Percentiles rank a stretch among this genome's conserved stretches.
These are phyloP conservation scores for Vitellaria paradoxa DNA, from an alignment of 179 eudicot species.

Conservation along the genomic window DNA sequence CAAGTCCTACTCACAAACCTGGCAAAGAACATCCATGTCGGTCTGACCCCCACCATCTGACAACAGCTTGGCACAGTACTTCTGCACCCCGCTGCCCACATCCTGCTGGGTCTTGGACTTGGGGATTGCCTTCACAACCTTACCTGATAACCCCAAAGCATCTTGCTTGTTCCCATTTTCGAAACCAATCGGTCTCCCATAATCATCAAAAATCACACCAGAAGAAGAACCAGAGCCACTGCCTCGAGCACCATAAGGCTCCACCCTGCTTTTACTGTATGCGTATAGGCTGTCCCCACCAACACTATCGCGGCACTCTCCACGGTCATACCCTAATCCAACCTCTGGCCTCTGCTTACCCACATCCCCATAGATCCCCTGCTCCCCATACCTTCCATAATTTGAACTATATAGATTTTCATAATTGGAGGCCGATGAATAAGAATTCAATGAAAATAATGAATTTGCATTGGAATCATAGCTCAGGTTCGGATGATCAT, in stretches of 20 bases:
- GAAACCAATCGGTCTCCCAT: constrained; percentile 69
- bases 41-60: constrained; percentile 76
- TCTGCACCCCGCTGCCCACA: constrained; percentile 58
- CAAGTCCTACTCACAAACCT: constrained; percentile 35
- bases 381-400: constrained; percentile 15
- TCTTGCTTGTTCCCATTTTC: constrained; percentile 33
- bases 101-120: constrained; percentile 55
- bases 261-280: constrained; percentile 55
- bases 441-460: constrained; percentile 15
- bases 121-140: constrained; percentile 59
- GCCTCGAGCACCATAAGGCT: constrained; percentile 63
- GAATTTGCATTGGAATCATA: constrained; percentile 17
- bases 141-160: constrained; percentile 23
- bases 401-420: constrained; percentile 26
- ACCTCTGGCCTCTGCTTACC: constrained; percentile 5
- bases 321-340: constrained; percentile 10
- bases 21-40: constrained; percentile 86
- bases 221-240: constrained; percentile 22
- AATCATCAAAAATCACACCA: constrained; percentile 78
- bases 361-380: constrained; percentile 10
- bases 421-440: constrained; percentile 23
- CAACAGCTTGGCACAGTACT: constrained; percentile 72
- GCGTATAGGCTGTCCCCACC: constrained; percentile 35
- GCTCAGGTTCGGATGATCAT: constrained; percentile 21
- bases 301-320: constrained; percentile 34